Conservation (phyloP, 768 basidiomycete genomes). For the Termitomyces bulborhizus region DNA sequence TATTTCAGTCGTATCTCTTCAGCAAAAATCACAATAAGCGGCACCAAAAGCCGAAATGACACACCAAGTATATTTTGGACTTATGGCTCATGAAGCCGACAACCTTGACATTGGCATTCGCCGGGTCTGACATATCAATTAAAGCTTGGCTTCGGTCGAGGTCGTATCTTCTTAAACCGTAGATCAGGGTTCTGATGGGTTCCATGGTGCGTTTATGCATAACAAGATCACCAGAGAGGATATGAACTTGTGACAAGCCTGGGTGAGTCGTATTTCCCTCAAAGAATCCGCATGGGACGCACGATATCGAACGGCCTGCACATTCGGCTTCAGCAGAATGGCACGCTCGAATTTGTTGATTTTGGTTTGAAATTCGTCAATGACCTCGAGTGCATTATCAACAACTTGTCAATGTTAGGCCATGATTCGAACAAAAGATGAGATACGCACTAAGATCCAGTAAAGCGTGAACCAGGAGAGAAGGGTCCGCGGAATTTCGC, state of each 20-base stretch:
- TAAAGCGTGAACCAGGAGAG: constrained; percentile 61
- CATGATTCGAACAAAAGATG: background rate
- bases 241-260: constrained; percentile 47
- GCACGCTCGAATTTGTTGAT: constrained; percentile 56
- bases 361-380: constrained; percentile 61
- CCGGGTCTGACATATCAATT: constrained; percentile 35
- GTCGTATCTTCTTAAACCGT: constrained; percentile 65
- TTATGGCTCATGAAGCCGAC: constrained; percentile 65
- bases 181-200: constrained; percentile 64
- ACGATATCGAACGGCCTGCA: constrained; percentile 57
- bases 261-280: background rate
- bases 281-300: constrained; percentile 17
- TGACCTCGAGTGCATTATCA: constrained; percentile 60
- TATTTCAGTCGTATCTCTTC: constrained; percentile 16
- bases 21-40: background rate
- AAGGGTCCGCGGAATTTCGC: constrained; percentile 58
- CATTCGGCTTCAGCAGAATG: constrained; percentile 53
- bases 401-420: constrained; percentile 33
- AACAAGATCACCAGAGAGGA: constrained; percentile 69
- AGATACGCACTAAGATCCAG: constrained; percentile 46
- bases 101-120: constrained; percentile 30
- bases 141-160: constrained; percentile 60
- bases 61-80: constrained; percentile 59
- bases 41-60: constrained; percentile 10
- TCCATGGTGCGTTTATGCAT: constrained; percentile 69